Base-by-base conservation (phyloP, 2,329 filamentous ascomycete species). In the Claviceps monticola region DNA sequence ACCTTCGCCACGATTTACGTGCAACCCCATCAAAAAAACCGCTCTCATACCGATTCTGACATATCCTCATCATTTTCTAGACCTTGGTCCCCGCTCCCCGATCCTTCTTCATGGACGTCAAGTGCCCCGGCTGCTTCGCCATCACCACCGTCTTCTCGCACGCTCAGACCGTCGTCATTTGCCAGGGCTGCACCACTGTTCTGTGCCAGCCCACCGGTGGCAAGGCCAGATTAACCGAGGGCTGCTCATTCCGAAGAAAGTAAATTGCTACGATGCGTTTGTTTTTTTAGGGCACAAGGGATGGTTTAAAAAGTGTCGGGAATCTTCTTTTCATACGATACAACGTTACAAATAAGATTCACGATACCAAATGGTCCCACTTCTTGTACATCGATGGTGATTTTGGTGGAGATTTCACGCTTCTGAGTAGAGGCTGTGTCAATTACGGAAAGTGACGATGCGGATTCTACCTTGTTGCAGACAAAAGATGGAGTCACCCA, bases 51-150 rank as follows among this genome's bases (percentile, higher is more conserved):
- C 17, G 17, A 37, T 36, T 51, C 45, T 53, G 51, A 51, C 36
- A 38, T 29, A 1, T 3, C n/a, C 4, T 39, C 36, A 19, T 5
- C 42, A 26, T 16, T 46, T 17, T 51, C 57, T 63, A 94, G 89
- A 89, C 82, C 64, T 87, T 98, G 67, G 93, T 98, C 71, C 93
- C 93, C 68, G 85, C 82, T 62, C 93, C 93, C 68, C 88, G 93
- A 74, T 97, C 91, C 64, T 98, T 97, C 87, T 98, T 98, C 88
- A 98, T 98, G 93, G 93, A 98, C 73, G 93, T 98, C 81, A 98
- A 98, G 86, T 98, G 93, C 87, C 93, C 93, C 73, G 93, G 93
- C 69, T 98, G 93, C 88, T 98, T 97, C 86, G 96, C 90, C 75
- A 98, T 98, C 83, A 98, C 93, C 74, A 98, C 93, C 74, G 93